Evolutionary conservation across 495 filamentous ascomycete species (phyloP).

Genomic region (Penicillium arizonense): DNA sequence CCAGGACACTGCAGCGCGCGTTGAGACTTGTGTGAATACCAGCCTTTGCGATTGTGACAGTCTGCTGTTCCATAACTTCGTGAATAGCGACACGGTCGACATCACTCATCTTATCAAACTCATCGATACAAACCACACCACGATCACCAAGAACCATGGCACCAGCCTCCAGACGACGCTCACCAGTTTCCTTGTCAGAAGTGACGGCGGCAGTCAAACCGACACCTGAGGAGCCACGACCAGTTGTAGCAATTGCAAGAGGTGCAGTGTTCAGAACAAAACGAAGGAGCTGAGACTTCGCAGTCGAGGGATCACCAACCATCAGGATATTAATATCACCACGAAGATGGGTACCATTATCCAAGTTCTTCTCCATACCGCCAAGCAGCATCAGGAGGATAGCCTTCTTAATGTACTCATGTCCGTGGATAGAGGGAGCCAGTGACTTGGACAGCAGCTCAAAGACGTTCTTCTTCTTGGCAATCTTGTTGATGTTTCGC

Average conservation of each 20-base stretch:
- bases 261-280: constrained; percentile 98
- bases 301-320: constrained; percentile 98
- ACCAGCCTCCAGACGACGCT: constrained; percentile 91
- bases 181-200: constrained; percentile 94
- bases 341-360: constrained; percentile 96
- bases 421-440: constrained; percentile 96
- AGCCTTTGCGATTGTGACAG: constrained; percentile 97
- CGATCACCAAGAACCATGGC: constrained; percentile 98
- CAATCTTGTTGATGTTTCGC: constrained; percentile 95
- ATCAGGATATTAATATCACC: constrained; percentile 99
- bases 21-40: constrained; percentile 98
- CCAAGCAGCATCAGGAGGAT: constrained; percentile 97
- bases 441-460: constrained; percentile 92
- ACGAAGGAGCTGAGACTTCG: constrained; percentile 94
- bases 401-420: constrained; percentile 97
- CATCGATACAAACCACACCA: constrained; percentile 98
- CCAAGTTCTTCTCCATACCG: constrained; percentile 97
- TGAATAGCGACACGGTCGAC: constrained; percentile 98
- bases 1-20: constrained; percentile 93
- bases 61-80: constrained; percentile 99
- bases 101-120: constrained; percentile 99
- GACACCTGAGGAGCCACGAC: constrained; percentile 94
- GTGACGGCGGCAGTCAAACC: constrained; percentile 98
- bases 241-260: constrained; percentile 94
- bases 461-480: constrained; percentile 94